Conservation (phyloP, 768 basidiomycete species). For the Podaxis sp. region DNA sequence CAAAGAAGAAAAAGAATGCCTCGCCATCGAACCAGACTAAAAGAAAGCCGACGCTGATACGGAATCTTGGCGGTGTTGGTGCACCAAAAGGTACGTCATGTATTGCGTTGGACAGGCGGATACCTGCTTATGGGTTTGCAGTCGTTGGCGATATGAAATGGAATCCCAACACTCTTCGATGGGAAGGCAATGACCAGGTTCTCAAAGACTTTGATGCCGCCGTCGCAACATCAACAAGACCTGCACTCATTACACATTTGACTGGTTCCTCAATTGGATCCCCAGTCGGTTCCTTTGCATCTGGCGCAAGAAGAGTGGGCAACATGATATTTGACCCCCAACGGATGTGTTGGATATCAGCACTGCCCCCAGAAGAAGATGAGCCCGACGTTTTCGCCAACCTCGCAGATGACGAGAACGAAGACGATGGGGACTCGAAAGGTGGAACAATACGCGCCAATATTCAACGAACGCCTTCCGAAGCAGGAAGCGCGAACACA, state of each 20-base stretch:
- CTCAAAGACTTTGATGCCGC: conserved; percentile 89
- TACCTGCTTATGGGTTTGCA: conserved; percentile 30
- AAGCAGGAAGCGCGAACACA: conserved; percentile 29
- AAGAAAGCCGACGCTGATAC: conserved; percentile 85
- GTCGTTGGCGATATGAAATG: conserved; percentile 97
- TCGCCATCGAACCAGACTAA: conserved; percentile 43
- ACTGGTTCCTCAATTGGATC: conserved; percentile 86
- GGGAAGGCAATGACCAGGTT: conserved; percentile 96
- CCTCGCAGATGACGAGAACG: conserved; percentile 88
- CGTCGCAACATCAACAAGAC: conserved; percentile 80
- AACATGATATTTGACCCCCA: conserved; percentile 98
- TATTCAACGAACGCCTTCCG: conserved; percentile 35
- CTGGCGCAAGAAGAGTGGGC: conserved; percentile 87
- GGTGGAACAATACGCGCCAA: conserved; percentile 79
- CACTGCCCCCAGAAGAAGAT: conserved; percentile 81
- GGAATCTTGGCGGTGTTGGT: conserved; percentile 67
- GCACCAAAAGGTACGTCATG: conserved; percentile 68
- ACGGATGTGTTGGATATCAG: conserved; percentile 94
- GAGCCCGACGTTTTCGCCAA: conserved; percentile 96
- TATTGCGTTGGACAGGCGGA: background rate
- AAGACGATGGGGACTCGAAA: conserved; percentile 68
- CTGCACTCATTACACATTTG: conserved; percentile 93
- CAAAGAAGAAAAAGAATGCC: conserved; percentile 54
- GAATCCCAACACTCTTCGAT: conserved; percentile 86
- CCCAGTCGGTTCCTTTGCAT: conserved; percentile 68